Evolutionary conservation across 2,329 filamentous ascomycete genomes (phyloP), one percentile per base, ranked within the genome.

Genomic region (Neoarthrinium moseri): DNA sequence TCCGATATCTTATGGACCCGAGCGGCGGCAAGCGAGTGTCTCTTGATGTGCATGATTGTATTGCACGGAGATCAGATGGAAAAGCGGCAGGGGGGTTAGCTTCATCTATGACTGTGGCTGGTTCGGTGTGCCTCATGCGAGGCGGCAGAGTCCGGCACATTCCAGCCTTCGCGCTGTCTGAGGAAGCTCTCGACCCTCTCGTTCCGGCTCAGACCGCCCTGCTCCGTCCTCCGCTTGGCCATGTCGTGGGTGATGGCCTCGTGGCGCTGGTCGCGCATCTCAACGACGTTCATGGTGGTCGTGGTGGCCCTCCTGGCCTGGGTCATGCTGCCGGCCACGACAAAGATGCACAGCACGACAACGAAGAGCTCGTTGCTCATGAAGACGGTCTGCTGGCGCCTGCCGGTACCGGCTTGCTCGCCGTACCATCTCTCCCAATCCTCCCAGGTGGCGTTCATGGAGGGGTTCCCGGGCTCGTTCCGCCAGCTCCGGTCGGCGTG

Each of bases 361-460:
- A 86, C 80, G 61, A 97, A 97, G 11, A 83, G 77, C 33, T 83
- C 81, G 60, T 96, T 95, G 48, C 86, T 88, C 68, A 92, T 83
- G 66, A 83, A 87, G 43, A 84, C 56, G 0, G 78, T 78, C 51
- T 75, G 68, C 56, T 81, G 79, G 52, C 67, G 70, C 52, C 61
- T 62, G 50, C n/a, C 5, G n/a, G 30, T 18, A n/a, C 74, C 71
- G 39, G 74, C 65, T 60, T 73, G 65, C 64, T 74, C 65, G 26
- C 81, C 73, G 56, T 88, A 79, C 84, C 87, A 95, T 35, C 77
- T 77, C 70, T 96, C 89, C 91, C 91, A 96, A 64, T 99, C 94
- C 64, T 99, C 94, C 94, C 94, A 99, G 0, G 94, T 97, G 1
- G 90, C 94, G 64, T 97, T 97, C 56, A 70, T 68, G 41, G 75